Conservation (phyloP, 2,329 filamentous ascomycete species). For the Truncatella angustata region DNA sequence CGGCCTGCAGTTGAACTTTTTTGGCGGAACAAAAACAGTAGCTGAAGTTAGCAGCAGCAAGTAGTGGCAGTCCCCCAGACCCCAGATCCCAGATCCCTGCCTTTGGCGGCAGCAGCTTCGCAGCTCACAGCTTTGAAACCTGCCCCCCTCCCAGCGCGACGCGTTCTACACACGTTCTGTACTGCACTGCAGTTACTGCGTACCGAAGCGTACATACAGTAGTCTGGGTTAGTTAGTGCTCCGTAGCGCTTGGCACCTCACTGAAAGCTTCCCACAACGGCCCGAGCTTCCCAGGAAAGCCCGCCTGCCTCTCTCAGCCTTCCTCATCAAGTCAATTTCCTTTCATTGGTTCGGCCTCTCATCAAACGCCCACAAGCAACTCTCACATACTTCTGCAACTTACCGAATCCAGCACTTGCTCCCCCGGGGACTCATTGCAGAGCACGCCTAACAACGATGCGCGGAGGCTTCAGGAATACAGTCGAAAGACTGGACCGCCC, state of each 20-base stretch:
- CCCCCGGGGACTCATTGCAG: background rate
- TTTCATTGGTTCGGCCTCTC: background rate
- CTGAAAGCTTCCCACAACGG: background rate
- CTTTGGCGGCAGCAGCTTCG: too few species aligned
- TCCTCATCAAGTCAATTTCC: background rate
- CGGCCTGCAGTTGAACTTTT: background rate
- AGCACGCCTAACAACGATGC: conserved; percentile 36
- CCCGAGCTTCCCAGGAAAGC: background rate
- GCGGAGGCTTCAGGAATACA: conserved; percentile 58
- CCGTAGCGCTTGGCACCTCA: too few species aligned
- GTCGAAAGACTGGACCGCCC: conserved; percentile 91
- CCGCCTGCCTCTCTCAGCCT: too few species aligned
- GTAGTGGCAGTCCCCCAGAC: too few species aligned
- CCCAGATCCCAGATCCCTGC: too few species aligned
- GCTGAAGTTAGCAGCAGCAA: too few species aligned
- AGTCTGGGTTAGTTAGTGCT: too few species aligned
- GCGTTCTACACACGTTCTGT: too few species aligned
- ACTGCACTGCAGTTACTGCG: too few species aligned
- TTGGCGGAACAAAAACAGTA: too few species aligned
- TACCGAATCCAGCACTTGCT: background rate
- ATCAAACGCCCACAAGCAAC: background rate
- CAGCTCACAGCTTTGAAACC: background rate
- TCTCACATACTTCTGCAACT: background rate
- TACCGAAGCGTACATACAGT: too few species aligned
- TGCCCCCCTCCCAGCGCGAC: background rate